These are phyloP conservation scores for Yamagishiella unicocca DNA, from an alignment of 139 green algal species.

Conservation along the genomic window DNA sequence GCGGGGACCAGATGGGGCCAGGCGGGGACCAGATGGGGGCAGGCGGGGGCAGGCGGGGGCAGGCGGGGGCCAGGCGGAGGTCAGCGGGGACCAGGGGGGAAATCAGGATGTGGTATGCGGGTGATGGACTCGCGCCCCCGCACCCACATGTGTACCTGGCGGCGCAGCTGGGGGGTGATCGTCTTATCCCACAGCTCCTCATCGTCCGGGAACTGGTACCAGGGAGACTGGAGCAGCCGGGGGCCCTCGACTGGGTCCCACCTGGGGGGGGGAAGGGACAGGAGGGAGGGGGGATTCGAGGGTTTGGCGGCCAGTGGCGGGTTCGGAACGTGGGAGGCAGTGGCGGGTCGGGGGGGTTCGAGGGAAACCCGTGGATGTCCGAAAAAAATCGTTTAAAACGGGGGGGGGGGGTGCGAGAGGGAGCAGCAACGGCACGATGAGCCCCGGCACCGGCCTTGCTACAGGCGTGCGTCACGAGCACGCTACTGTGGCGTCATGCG, in stretches of 20 bases:
- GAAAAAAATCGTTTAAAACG: neutral
- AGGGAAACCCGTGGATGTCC: too few species aligned
- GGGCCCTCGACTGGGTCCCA: neutral
- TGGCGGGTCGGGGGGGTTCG: neutral
- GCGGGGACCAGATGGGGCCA: neutral
- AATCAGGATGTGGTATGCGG: neutral
- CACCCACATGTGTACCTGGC: neutral
- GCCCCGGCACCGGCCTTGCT: neutral
- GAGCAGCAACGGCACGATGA: neutral
- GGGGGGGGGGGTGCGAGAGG: neutral
- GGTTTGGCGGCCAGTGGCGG: neutral
- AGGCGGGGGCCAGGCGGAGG: neutral
- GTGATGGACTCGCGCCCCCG: neutral
- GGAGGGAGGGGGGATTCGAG: neutral
- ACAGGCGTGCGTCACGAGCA: neutral
- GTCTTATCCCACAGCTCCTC: neutral
- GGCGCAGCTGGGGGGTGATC: neutral
- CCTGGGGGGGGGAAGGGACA: constrained; percentile 3
- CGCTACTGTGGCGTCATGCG: neutral
- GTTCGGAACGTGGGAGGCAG: neutral
- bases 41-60: neutral
- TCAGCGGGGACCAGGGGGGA: neutral
- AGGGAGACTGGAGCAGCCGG: neutral
- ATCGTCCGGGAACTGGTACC: neutral
- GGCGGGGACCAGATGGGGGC: neutral